Conservation (phyloP, 176 grass and related monocot species). For the Triticum turgidum region DNA sequence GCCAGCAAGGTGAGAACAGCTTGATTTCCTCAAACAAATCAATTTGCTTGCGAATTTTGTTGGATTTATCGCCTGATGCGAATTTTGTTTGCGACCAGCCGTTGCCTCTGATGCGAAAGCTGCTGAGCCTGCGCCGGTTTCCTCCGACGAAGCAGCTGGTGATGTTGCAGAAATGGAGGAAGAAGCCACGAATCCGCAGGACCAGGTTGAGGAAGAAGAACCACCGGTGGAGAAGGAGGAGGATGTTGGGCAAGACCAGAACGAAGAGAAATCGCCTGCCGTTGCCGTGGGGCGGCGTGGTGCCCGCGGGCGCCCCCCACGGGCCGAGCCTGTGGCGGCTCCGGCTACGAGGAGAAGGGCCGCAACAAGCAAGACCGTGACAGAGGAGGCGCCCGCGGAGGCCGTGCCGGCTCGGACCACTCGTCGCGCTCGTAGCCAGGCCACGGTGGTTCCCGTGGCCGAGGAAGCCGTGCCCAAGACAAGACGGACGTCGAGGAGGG, state of each 20-base stretch:
- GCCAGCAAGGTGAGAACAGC: background rate
- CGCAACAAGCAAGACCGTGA: background rate
- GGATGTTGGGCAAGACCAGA: background rate
- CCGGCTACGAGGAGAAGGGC: conserved; percentile 16
- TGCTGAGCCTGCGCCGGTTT: too few species aligned
- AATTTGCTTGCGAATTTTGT: background rate
- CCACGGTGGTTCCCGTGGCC: too few species aligned
- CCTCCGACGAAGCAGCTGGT: too few species aligned
- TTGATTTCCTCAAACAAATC: background rate
- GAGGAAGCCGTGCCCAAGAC: conserved; percentile 16
- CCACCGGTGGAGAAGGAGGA: background rate
- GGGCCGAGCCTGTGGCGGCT: background rate
- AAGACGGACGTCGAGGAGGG: background rate
- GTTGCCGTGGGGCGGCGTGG: background rate
- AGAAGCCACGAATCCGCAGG: background rate
- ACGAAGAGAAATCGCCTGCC: background rate
- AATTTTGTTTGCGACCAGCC: background rate
- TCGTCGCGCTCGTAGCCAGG: conserved; percentile 10
- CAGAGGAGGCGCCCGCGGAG: background rate
- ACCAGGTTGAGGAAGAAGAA: background rate
- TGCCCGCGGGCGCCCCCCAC: background rate
- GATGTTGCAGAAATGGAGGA: background rate
- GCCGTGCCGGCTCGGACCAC: background rate
- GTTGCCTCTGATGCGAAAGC: background rate
- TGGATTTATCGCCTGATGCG: too few species aligned